Conservation (phyloP, 257 asterid species). For the Jacaranda copaia region DNA sequence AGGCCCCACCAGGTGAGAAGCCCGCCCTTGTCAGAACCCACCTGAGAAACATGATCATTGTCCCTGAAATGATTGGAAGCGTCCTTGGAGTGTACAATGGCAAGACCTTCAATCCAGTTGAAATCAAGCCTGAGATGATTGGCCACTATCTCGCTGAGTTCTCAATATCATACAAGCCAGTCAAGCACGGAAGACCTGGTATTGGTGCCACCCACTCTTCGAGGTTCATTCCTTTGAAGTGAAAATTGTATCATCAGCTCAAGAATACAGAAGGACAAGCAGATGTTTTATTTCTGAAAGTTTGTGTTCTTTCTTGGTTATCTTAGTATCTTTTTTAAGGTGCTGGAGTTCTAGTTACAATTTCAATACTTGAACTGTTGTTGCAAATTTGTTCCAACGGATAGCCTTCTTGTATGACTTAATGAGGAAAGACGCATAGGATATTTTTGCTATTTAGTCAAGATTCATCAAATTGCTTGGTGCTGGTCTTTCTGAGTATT, state of each 20-base stretch:
- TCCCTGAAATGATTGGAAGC: constrained; percentile 77
- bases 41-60: constrained; percentile 65
- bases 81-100: constrained; percentile 72
- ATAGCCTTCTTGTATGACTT: neutral
- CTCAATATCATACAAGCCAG: constrained; percentile 66
- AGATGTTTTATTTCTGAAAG: constrained; percentile 1
- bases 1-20: constrained; percentile 73
- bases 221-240: constrained; percentile 86
- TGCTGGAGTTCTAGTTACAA: constrained; percentile 12
- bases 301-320: neutral
- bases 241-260: constrained; percentile 11
- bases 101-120: constrained; percentile 67
- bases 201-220: constrained; percentile 93
- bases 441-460: neutral
- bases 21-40: constrained; percentile 71
- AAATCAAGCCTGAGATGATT: constrained; percentile 74
- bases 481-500: neutral
- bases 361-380: neutral
- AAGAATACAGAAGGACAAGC: neutral
- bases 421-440: neutral
- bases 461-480: neutral
- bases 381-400: constrained; percentile 1
- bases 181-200: constrained; percentile 80
- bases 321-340: neutral
- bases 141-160: constrained; percentile 72